Percentiles rank a stretch among this genome's conserved stretches.
Conservation (phyloP, 2,329 filamentous ascomycete genomes). For the Bipolaris oryzae region DNA sequence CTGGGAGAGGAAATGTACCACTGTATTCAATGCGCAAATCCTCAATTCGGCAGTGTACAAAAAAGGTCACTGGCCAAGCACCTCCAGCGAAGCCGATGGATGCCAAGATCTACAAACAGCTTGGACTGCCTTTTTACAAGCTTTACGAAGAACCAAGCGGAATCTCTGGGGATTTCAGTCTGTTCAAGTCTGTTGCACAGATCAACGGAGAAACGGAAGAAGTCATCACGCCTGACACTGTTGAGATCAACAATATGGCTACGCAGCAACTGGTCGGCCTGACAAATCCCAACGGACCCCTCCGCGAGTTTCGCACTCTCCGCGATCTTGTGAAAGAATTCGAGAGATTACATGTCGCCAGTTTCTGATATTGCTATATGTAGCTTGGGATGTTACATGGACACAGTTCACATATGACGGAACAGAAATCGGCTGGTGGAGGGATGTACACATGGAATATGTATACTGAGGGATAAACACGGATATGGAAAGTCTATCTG, state of each 20-base stretch:
- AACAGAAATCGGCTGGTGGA: not conserved
- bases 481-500: not conserved
- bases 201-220: constrained; percentile 19
- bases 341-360: not conserved
- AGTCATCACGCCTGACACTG: not conserved
- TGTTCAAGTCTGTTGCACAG: constrained; percentile 35
- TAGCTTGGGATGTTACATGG: not conserved
- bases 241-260: not conserved
- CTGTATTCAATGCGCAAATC: constrained; percentile 51
- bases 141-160: constrained; percentile 38
- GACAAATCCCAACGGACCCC: constrained; percentile 24
- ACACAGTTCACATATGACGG: no score
- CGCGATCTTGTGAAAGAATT: constrained; percentile 24
- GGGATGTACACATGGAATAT: not conserved
- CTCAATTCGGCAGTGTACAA: constrained; percentile 47
- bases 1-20: constrained; percentile 21
- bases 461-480: not conserved
- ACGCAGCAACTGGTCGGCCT: constrained; percentile 10
- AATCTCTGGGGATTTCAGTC: constrained; percentile 34
- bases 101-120: constrained; percentile 40
- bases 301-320: constrained; percentile 23
- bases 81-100: constrained; percentile 47
- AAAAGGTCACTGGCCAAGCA: constrained; percentile 44
- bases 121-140: constrained; percentile 49
- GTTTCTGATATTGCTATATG: not conserved